Conservation (phyloP, 164 flowering plant genomes). For the Piper betle region DNA sequence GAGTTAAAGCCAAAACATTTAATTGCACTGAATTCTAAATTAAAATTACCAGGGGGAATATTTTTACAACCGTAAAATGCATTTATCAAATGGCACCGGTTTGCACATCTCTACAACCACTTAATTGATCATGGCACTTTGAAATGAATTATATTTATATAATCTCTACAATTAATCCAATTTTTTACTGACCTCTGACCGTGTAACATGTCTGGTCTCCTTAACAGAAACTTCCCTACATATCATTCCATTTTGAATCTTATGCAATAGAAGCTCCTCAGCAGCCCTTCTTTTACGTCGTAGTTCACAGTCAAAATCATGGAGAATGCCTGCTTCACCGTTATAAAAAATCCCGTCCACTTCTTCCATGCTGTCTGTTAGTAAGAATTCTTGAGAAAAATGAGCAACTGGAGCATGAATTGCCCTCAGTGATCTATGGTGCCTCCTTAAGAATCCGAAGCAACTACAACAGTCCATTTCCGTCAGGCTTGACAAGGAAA, state of each 20-base stretch:
- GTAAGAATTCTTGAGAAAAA: conserved; percentile 26
- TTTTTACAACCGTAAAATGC: too few relatives aligned
- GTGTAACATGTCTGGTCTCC: conserved; percentile 52
- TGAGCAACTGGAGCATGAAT: conserved; percentile 1
- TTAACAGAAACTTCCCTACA: conserved; percentile 86
- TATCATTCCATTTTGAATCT: conserved; percentile 44
- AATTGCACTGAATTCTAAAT: too few relatives aligned
- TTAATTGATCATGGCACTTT: not conserved
- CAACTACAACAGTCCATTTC: conserved; percentile 13
- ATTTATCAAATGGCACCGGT: not conserved
- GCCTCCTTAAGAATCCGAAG: conserved; percentile 11
- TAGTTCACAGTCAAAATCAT: conserved; percentile 2
- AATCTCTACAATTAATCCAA: not conserved
- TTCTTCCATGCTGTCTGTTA: conserved; percentile 4
- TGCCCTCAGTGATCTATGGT: conserved; percentile 8
- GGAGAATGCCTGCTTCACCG: conserved; percentile 11
- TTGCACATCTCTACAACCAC: not conserved
- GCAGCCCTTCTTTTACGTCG: conserved; percentile 27
- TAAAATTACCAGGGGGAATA: too few relatives aligned
- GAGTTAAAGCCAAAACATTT: too few relatives aligned
- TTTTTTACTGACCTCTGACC: conserved; percentile 53
- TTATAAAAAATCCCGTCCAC: conserved; percentile 5
- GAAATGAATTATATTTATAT: too few relatives aligned
- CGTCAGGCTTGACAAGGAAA: conserved; percentile 21
- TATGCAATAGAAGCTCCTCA: conserved; percentile 53